phyloP scores from a whole-genome alignment of 495 filamentous ascomycete genomes.

The Penicillium lagena region DNA sequence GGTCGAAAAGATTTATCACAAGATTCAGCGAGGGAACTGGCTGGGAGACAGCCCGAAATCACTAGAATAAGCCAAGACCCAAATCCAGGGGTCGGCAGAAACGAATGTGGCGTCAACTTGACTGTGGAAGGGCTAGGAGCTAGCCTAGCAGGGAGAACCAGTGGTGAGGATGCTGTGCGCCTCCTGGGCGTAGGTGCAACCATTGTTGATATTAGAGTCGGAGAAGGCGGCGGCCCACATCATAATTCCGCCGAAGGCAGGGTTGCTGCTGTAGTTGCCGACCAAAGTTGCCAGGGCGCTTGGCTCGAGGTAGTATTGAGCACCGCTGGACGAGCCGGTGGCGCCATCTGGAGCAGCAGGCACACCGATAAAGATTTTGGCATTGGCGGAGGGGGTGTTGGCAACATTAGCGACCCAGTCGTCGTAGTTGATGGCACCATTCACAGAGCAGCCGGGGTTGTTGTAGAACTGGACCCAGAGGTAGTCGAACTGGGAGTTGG shows the following conservation, averaged over 20 bases:
- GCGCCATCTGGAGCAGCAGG: constrained; percentile 40
- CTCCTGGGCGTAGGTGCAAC: constrained; percentile 33
- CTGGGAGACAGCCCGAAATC: too few species aligned
- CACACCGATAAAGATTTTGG: constrained; percentile 62
- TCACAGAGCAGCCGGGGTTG: constrained; percentile 48
- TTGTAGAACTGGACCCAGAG: constrained; percentile 70
- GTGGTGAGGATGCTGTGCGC: constrained; percentile 34
- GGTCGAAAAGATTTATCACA: too few species aligned
- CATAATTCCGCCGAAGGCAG: constrained; percentile 64
- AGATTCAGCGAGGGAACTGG: too few species aligned
- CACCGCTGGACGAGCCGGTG: background rate
- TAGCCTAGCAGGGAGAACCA: too few species aligned
- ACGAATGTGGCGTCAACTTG: too few species aligned
- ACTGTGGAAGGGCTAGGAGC: too few species aligned
- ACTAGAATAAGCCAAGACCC: too few species aligned
- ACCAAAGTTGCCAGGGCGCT: constrained; percentile 43
- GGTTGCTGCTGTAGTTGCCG: constrained; percentile 26
- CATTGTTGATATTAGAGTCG: constrained; percentile 38
- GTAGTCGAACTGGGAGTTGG: constrained; percentile 50
- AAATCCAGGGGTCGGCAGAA: too few species aligned
- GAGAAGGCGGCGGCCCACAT: constrained; percentile 63
- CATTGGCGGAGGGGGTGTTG: constrained; percentile 46
- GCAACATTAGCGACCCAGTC: constrained; percentile 60
- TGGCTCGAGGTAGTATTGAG: constrained; percentile 39
- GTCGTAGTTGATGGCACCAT: constrained; percentile 53